Percentiles rank a stretch among this genome's conserved stretches.
These are phyloP conservation scores for Pythium pectinolyticum DNA, from an alignment of 352 stramenopile species.

Conservation along the genomic window DNA sequence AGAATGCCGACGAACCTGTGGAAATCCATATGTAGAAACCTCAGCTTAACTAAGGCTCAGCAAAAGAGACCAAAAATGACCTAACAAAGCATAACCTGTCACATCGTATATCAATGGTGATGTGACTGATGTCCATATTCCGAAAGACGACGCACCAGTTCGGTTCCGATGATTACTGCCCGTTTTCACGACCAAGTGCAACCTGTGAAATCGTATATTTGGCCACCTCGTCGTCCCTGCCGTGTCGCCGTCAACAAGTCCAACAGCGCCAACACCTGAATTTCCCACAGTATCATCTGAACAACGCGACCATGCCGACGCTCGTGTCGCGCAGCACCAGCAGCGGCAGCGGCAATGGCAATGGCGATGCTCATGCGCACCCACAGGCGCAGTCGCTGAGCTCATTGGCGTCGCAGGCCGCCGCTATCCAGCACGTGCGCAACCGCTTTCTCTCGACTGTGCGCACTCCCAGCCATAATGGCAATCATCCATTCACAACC, in stretches of 20 bases:
- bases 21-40: too few relatives aligned
- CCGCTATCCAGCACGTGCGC: slow-evolving; percentile 41
- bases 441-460: slow-evolving; percentile 42
- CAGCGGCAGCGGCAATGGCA: too few relatives aligned
- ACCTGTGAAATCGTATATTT: slow-evolving; percentile 6
- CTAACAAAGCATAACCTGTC: too few relatives aligned
- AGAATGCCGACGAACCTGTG: too few relatives aligned
- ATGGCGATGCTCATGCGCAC: not conserved
- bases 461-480: slow-evolving; percentile 22
- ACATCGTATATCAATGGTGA: too few relatives aligned
- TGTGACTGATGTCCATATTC: too few relatives aligned
- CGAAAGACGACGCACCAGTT: too few relatives aligned
- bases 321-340: slow-evolving; percentile 18
- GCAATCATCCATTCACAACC: too few relatives aligned
- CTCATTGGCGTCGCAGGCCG: slow-evolving; percentile 45
- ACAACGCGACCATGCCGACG: slow-evolving; percentile 30
- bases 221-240: not conserved
- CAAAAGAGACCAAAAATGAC: too few relatives aligned
- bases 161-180: slow-evolving; percentile 2
- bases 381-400: slow-evolving; percentile 31
- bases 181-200: not conserved
- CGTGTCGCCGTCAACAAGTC: not conserved
- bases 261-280: not conserved
- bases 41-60: too few relatives aligned
- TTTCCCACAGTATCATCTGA: not conserved